Evolutionary conservation across 2,329 filamentous ascomycete species (phyloP), one percentile per base, ranked within the genome.

Genomic region (Cytospora paraplurivora): DNA sequence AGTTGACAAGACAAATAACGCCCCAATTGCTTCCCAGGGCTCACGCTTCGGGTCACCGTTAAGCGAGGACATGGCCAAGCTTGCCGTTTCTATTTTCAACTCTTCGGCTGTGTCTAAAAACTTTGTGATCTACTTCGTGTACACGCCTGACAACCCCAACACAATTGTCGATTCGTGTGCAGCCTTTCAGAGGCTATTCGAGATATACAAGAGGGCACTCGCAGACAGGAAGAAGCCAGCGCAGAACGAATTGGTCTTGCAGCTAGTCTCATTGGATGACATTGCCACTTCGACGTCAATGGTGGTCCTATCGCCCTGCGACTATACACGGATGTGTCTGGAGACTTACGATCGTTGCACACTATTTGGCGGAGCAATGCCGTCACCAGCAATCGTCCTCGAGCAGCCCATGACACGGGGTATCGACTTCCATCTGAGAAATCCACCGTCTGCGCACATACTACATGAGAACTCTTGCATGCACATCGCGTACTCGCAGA

Each of bases 261-360:
- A 96, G 71, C 81, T 96, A 2, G 77, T 96, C 1, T 88, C 92
- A 0, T 80, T 88, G 17, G 84, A 86, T 62, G 79, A 87, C n/a
- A 75, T 95, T 10, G 86, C 88, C 8, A 88, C 87, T 1, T 79
- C 85, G 4, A 82, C 83, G 1, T 81, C 82, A 2, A 76, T 93
- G 15, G 82, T 88, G 1, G 80, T 90, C n/a, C 83, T 87, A 1
- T 80, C 84, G 1, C 83, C 86, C 0, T 73, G 76, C 6, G 86
- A 88, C 15, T 85, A 90, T 69, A 77, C 80, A 52, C 83, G 79
- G 62, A 78, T 93, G 17, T 90, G 89, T 19, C 81, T 92, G 64
- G 90, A 94, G 74, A 85, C 90, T 2, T 95, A 94, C 69, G 90
- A 93, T 71, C 86, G 91, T 7, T 93, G 90, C 70, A 84, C 83